These are phyloP conservation scores for Gaultheria prostrata DNA, from an alignment of 148 eudicot species.

Conservation along the genomic window DNA sequence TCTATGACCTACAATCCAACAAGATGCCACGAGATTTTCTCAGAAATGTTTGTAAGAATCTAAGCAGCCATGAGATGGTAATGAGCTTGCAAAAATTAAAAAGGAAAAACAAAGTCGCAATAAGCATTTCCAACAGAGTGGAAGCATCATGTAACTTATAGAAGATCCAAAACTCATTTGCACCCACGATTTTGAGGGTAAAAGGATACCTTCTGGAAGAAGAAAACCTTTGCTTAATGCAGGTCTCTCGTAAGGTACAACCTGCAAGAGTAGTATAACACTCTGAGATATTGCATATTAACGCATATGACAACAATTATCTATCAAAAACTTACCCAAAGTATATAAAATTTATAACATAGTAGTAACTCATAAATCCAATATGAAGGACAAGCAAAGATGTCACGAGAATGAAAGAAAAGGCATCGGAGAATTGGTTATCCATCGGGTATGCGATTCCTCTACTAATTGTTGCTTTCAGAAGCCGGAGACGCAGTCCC, in stretches of 20 bases:
- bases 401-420: neutral
- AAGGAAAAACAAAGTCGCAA: neutral
- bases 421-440: neutral
- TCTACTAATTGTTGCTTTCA: neutral
- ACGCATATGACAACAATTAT: neutral
- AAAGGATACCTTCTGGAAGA: slow-evolving; percentile 88
- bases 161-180: neutral
- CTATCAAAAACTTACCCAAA: neutral
- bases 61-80: neutral
- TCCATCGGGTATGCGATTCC: neutral
- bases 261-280: slow-evolving; percentile 40
- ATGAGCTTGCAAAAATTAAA: neutral
- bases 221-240: slow-evolving; percentile 97
- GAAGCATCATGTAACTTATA: neutral
- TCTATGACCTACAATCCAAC: neutral
- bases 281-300: neutral
- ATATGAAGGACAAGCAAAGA: neutral
- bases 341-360: neutral
- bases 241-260: slow-evolving; percentile 97
- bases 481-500: neutral
- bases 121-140: neutral
- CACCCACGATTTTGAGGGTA: neutral
- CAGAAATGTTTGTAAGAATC: slow-evolving; percentile 1
- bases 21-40: neutral
- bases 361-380: neutral